Evolutionary conservation across 129 eudicot species (phyloP), one percentile per base, ranked within the genome.

Genomic region (Arctium minus): DNA sequence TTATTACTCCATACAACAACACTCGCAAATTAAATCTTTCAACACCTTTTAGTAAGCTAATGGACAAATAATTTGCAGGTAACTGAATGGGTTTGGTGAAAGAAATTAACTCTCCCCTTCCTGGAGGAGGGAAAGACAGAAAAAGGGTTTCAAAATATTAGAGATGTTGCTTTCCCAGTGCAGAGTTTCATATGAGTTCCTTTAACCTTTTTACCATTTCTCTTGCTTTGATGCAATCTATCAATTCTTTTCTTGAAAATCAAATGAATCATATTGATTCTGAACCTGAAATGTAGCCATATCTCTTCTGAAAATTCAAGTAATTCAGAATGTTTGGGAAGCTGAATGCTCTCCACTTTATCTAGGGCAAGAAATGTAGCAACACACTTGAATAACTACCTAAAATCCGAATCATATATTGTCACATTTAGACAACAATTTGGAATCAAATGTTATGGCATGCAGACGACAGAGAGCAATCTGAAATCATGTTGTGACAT

Each of bases 161-260:
- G 38, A 31, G 27, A 75, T 48, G 79, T 31, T 79, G 74, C 46
- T 69, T 33, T 80, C 82, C 67, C 42, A 40, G 69, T 38, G 39
- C 74, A 78, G n/a, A 18, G 62, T 27, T 69, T 30, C 35, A 38
- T 17, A 70, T 32, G 40, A 70, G 74, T 70, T 70, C 42, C 44
- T 70, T 17, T 70, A 60, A 17, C 68, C 68, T 70, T 32, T 29
- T 37, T 32, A 32, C 18, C 38, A 13, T 33, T 11, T 13, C 17
- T 48, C 13, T 9, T 60, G 17, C 39, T 32, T 44, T 44, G 4
- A 5, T 40, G 22, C 50, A 50, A 50, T 15, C 65, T 60, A 60
- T 18, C 68, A 60, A 17, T 8, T 73, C 11, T 38, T 73, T 65
- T 27, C 40, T 38, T 36, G 68, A 18, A 46, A 46, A 46, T 10